These are phyloP conservation scores for Collybia sordida DNA, from an alignment of 768 basidiomycete species.

Conservation along the genomic window DNA sequence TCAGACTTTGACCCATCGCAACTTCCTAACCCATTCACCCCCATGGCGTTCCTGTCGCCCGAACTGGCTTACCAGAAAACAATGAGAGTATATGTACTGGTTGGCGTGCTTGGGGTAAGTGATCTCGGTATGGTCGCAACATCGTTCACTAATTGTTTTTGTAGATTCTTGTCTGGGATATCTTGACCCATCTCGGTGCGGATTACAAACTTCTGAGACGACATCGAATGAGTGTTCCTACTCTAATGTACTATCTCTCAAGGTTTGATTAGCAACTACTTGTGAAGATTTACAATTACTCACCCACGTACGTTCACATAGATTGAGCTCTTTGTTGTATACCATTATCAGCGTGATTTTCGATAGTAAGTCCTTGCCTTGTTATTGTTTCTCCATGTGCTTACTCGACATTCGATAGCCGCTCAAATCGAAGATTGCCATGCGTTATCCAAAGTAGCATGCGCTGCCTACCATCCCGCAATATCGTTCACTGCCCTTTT, in stretches of 20 bases:
- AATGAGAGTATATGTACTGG: slow-evolving; percentile 20
- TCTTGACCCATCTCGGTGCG: slow-evolving; percentile 17
- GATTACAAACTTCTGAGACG: slow-evolving; percentile 20
- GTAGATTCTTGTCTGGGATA: slow-evolving; percentile 27
- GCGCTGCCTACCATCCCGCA: neutral
- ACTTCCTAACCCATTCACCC: no score
- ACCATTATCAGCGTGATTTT: neutral
- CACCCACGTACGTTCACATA: neutral
- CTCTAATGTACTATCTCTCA: slow-evolving; percentile 24
- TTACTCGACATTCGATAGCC: neutral
- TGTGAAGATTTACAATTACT: neutral
- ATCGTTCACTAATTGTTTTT: neutral
- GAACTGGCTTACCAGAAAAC: slow-evolving; percentile 20
- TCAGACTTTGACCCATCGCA: no score
- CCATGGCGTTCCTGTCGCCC: slow-evolving; percentile 13
- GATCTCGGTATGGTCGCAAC: neutral
- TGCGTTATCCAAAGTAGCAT: neutral
- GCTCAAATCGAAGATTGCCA: neutral
- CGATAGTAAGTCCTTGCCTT: neutral
- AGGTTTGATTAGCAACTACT: slow-evolving; percentile 15
- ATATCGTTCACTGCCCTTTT: neutral
- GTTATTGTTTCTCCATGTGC: neutral
- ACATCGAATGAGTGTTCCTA: slow-evolving; percentile 12
- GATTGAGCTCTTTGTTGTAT: neutral
- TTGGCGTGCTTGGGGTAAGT: slow-evolving; percentile 9